Base-by-base conservation (phyloP, 129 eudicot genomes). In the Pulicaria dysenterica region DNA sequence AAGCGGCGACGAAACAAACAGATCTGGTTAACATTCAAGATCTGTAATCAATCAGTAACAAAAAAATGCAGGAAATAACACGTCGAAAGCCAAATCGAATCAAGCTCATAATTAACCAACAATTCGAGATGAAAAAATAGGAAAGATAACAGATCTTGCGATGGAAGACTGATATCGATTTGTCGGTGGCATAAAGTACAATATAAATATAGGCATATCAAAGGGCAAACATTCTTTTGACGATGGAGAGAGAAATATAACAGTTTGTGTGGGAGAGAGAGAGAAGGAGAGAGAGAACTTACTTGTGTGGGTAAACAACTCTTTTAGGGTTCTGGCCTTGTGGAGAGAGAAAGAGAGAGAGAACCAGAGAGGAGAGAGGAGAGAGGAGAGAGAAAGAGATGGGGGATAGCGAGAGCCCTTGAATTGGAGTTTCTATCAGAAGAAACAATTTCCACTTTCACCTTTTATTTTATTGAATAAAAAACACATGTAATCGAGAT, bases 231-330 rank as follows among this genome's bases (percentile, higher is more conserved):
- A 55, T 54, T 44, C 49, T 31, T 41, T 57, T 54, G 24, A 55
- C 36, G 47, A 65, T 24, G 37, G 69, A 63, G n/a, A 42, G 77
- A 73, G 55, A 64, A 43, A 62, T 63, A 66, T 67, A 70, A 31
- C 40, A 57, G 63, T 57, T 19, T 19, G 79, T 71, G 58, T 45
- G 55, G 16, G 58, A 44, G 69, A 47, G 38, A 51, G 70, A 59
- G 49, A 53, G 46, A 17, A 10, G 11, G 80, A 76, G 83, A 83
- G 83, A 83, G 86, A 69, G 72, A 72, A 86, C 92, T 81, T 83
- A 89, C 96, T 79, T 69, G 91, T 73, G 91, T 69, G 83, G 83
- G 80, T 61, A 82, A 83, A 85, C 85, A 81, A 82, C 72, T 65
- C 80, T 83, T 83, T 81, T 65, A 70, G 87, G 89, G 74, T 74